Percentiles rank a stretch among this genome's conserved stretches.
Conservation (phyloP, 495 filamentous ascomycete species). For the Penicillium paradoxum region DNA sequence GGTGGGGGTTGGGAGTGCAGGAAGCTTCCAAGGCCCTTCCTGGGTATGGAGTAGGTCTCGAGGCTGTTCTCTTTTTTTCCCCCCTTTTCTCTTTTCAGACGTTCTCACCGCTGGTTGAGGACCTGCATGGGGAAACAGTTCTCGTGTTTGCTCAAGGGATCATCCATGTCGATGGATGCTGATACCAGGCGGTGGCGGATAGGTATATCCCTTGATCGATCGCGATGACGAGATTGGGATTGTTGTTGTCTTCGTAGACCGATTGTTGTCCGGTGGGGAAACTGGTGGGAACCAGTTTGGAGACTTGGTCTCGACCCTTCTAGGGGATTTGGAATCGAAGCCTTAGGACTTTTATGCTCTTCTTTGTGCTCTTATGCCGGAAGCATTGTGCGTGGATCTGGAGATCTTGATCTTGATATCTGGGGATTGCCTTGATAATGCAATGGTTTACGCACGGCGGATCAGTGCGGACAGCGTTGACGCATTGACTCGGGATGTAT, state of each 20-base stretch:
- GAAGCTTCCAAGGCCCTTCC: neutral
- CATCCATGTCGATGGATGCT: neutral
- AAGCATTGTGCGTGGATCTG: neutral
- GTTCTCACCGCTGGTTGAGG: constrained; percentile 1
- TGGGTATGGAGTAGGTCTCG: no score
- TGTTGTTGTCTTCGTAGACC: constrained; percentile 7
- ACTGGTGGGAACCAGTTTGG: neutral
- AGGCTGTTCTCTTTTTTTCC: no score
- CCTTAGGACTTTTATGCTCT: neutral
- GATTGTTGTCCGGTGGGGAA: constrained; percentile 11
- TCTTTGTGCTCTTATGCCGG: neutral
- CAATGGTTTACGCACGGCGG: constrained; percentile 18
- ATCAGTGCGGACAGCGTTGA: constrained; percentile 17
- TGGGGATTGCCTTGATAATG: constrained; percentile 7
- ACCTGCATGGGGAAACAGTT: neutral
- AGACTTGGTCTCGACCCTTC: neutral
- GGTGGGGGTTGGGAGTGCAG: constrained; percentile 4
- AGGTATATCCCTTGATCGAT: constrained; percentile 11
- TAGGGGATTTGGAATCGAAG: neutral
- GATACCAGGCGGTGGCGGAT: constrained; percentile 5
- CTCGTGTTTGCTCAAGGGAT: constrained; percentile 3
- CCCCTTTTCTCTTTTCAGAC: no score
- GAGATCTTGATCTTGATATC: neutral
- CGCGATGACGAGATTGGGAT: neutral
- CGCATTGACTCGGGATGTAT: constrained; percentile 4